phyloP scores from a whole-genome alignment of 2,329 filamentous ascomycete genomes.

The Xylaria sp. region DNA sequence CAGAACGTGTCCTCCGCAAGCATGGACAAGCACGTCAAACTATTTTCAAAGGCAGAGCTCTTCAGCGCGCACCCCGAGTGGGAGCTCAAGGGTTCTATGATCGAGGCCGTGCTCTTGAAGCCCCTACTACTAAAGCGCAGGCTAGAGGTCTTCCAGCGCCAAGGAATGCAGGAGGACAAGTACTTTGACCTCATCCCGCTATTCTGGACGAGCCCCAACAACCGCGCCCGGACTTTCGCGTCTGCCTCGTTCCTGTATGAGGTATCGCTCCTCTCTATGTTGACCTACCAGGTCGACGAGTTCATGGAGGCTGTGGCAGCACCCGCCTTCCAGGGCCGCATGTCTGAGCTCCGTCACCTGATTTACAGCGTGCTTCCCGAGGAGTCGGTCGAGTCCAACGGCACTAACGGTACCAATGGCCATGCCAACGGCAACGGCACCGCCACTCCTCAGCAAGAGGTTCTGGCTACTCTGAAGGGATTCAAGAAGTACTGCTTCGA shows the following conservation, averaged over 20 bases:
- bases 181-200: constrained; percentile 44
- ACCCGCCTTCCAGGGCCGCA: constrained; percentile 26
- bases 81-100: constrained; percentile 38
- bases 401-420: constrained; percentile 17
- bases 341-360: constrained; percentile 32
- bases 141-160: constrained; percentile 38
- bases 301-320: constrained; percentile 42
- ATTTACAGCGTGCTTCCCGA: constrained; percentile 30
- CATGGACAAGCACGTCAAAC: constrained; percentile 37
- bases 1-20: constrained; percentile 19
- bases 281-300: constrained; percentile 43
- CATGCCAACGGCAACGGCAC: constrained; percentile 32
- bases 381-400: background rate
- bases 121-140: constrained; percentile 36
- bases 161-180: constrained; percentile 42
- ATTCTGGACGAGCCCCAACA: constrained; percentile 41
- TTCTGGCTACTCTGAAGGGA: constrained; percentile 31
- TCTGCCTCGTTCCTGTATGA: constrained; percentile 41
- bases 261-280: constrained; percentile 39
- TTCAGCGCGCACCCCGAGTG: constrained; percentile 37
- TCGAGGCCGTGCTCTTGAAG: constrained; percentile 38
- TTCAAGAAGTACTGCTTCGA: constrained; percentile 38
- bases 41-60: constrained; percentile 38
- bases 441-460: constrained; percentile 14
- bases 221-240: constrained; percentile 37